phyloP scores from a whole-genome alignment of 1,284 basidiomycete species.

The Ganoderma resinaceum region DNA sequence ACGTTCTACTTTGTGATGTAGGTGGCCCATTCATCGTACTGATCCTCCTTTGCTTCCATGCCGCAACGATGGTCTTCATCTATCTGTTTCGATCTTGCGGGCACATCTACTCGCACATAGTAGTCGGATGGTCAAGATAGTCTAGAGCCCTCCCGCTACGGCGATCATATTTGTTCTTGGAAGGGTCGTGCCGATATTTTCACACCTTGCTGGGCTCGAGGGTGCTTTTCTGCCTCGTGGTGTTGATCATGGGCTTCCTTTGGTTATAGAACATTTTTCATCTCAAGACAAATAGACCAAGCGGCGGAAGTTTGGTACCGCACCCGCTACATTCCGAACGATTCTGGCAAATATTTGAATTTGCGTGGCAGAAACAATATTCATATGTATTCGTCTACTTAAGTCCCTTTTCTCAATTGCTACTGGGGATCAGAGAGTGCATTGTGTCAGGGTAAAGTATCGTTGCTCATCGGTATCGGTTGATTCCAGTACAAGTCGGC shows the following conservation, averaged over 20 bases:
- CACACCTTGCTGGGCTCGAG: slow-evolving; percentile 59
- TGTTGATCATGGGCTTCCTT: slow-evolving; percentile 65
- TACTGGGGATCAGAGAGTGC: not conserved
- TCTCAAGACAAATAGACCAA: slow-evolving; percentile 40
- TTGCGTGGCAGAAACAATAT: slow-evolving; percentile 59
- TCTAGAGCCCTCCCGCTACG: slow-evolving; percentile 46
- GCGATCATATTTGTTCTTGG: slow-evolving; percentile 61
- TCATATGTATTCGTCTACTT: slow-evolving; percentile 57
- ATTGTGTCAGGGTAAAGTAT: not conserved
- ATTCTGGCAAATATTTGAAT: slow-evolving; percentile 59
- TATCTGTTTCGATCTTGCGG: slow-evolving; percentile 62
- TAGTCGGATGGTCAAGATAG: slow-evolving; percentile 65
- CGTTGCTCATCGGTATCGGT: slow-evolving; percentile 39
- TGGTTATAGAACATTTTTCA: slow-evolving; percentile 60
- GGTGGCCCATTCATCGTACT: not conserved
- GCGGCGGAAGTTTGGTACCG: slow-evolving; percentile 42
- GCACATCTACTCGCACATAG: slow-evolving; percentile 64
- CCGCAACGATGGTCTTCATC: slow-evolving; percentile 65
- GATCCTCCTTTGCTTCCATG: slow-evolving; percentile 53
- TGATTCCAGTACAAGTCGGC: slow-evolving; percentile 55
- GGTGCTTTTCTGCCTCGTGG: slow-evolving; percentile 64
- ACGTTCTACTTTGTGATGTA: slow-evolving; percentile 25
- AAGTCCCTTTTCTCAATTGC: slow-evolving; percentile 34
- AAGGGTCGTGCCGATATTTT: slow-evolving; percentile 61
- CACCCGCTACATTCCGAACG: slow-evolving; percentile 50